Conservation (phyloP, 306 rosid species). For the Citrullus mucosospermus region DNA sequence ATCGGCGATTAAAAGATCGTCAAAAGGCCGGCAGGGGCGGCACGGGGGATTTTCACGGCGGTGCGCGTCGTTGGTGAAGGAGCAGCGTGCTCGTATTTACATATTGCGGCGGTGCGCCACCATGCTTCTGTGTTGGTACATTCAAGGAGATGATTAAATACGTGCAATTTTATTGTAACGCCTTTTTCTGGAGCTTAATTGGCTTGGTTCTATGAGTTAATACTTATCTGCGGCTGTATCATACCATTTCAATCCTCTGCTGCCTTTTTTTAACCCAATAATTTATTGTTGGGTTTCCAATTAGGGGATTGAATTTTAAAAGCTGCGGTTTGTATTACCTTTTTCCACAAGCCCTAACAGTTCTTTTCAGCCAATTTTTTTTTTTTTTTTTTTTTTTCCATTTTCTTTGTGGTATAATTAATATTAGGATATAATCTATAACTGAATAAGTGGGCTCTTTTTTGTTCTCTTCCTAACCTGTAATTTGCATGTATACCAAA, state of each 20-base stretch:
- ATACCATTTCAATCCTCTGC: background rate
- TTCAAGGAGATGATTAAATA: constrained; percentile 55
- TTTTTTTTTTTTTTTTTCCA: background rate
- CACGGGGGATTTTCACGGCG: constrained; percentile 36
- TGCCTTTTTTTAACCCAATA: background rate
- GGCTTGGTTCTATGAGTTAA: background rate
- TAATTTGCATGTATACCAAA: background rate
- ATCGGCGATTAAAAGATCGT: constrained; percentile 8
- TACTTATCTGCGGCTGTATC: background rate
- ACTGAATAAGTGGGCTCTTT: background rate
- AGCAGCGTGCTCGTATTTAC: constrained; percentile 84
- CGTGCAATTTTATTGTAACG: too few relatives aligned
- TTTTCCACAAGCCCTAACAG: background rate
- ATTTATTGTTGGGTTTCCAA: background rate
- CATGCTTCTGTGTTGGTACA: constrained; percentile 91
- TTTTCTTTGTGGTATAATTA: background rate
- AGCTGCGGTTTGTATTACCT: background rate
- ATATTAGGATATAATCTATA: background rate
- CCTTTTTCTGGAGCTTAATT: too few relatives aligned
- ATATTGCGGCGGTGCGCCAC: constrained; percentile 90
- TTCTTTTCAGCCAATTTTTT: background rate
- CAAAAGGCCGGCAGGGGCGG: constrained; percentile 15
- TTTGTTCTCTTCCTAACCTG: background rate
- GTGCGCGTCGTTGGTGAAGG: constrained; percentile 65
- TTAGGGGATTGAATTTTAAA: background rate